A percentile compares a stretch with the other conserved stretches of the same genome.
Conservation (phyloP, 2,329 filamentous ascomycete species). For the Fusarium vanettenii region DNA sequence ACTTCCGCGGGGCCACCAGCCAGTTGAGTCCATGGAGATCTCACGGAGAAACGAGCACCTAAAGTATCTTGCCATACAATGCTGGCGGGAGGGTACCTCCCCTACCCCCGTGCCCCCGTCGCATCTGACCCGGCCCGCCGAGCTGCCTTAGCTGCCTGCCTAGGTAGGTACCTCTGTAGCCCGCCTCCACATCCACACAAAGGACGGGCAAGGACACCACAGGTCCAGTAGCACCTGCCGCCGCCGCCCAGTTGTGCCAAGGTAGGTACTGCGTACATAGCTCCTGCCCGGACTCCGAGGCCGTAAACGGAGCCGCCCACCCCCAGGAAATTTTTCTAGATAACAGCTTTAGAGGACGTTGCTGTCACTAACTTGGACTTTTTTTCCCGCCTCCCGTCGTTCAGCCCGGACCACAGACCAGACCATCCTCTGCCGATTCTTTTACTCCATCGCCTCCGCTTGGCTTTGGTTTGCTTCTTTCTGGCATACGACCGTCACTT, state of each 20-base stretch:
- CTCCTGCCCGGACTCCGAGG: constrained; percentile 49
- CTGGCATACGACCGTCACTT: constrained; percentile 2
- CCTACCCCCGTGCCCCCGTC: not conserved
- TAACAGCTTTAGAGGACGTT: constrained; percentile 31
- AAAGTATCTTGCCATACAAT: not conserved
- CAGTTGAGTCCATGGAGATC: not conserved
- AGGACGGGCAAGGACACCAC: not conserved
- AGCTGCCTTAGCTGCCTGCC: not conserved
- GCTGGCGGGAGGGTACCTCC: not conserved
- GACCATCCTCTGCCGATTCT: constrained; percentile 24
- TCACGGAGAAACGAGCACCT: constrained; percentile 2
- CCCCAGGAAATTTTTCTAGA: constrained; percentile 49
- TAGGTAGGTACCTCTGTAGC: not conserved
- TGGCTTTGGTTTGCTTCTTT: constrained; percentile 21
- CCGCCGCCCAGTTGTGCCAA: not conserved
- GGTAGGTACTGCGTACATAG: constrained; percentile 1
- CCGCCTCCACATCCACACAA: not conserved
- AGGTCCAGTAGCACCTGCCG: not conserved
- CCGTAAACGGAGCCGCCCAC: constrained; percentile 51
- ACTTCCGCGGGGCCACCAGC: not conserved
- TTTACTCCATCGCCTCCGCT: constrained; percentile 37
- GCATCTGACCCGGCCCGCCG: constrained; percentile 4
- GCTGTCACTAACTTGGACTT: constrained; percentile 20
- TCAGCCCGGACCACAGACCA: constrained; percentile 11
- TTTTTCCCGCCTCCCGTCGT: constrained; percentile 25